A percentile compares a stretch with the other conserved stretches of the same genome.
phyloP scores from a whole-genome alignment of 495 filamentous ascomycete genomes.

The Aspergillus cavernicola region DNA sequence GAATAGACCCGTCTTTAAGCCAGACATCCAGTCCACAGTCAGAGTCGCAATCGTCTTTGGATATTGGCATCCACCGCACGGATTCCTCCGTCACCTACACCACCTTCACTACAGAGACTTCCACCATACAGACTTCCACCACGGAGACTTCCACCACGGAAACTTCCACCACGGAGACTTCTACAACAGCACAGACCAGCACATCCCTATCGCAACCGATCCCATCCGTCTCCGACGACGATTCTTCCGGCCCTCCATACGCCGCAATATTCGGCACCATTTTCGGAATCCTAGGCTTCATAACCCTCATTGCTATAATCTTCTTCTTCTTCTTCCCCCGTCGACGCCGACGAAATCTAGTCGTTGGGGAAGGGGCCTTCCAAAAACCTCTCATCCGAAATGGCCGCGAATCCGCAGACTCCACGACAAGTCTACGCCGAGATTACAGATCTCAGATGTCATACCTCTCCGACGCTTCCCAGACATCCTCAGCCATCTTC shows the following conservation, averaged over 20 bases:
- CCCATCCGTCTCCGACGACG: background rate
- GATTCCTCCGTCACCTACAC: background rate
- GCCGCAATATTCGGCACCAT: slow-evolving; percentile 26
- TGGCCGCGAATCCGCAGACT: slow-evolving; percentile 9
- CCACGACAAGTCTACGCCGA: slow-evolving; percentile 7
- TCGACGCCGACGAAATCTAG: slow-evolving; percentile 15
- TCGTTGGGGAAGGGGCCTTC: background rate
- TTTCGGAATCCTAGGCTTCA: slow-evolving; percentile 25
- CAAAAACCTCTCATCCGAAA: slow-evolving; percentile 14
- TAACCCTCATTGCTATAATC: slow-evolving; percentile 20
- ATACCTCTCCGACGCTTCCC: slow-evolving; percentile 9
- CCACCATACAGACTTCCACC: no score
- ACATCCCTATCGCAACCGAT: background rate
- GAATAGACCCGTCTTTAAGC: background rate
- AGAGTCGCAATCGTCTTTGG: background rate
- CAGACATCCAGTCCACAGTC: background rate
- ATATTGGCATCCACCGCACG: background rate
- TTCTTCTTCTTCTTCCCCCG: slow-evolving; percentile 23
- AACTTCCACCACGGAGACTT: no score
- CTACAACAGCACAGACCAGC: background rate
- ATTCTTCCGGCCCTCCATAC: slow-evolving; percentile 3
- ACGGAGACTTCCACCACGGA: no score
- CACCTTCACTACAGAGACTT: no score
- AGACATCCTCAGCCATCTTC: slow-evolving; percentile 7
- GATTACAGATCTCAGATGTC: slow-evolving; percentile 9